Conservation (phyloP, 495 filamentous ascomycete species). For the Aspergillus baeticus region DNA sequence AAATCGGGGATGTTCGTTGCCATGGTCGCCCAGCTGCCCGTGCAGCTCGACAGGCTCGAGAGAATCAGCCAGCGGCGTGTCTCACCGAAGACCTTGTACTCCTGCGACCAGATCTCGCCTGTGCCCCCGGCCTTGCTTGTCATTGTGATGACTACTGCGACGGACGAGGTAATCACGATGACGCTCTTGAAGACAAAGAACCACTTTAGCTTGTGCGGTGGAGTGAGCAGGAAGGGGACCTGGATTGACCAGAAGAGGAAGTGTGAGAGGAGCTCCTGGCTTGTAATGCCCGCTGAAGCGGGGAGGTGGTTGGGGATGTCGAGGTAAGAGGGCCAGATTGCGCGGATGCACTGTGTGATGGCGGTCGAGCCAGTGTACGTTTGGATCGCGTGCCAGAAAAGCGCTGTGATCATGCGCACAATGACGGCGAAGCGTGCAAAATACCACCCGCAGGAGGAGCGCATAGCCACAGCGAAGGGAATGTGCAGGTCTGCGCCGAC, state of each 20-base stretch:
- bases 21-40: conserved; percentile 2
- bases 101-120: conserved; percentile 6
- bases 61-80: conserved; percentile 5
- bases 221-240: conserved; percentile 11
- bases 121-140: neutral
- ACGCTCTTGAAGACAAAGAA: conserved; percentile 7
- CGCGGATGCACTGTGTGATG: conserved; percentile 53
- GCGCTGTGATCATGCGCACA: neutral
- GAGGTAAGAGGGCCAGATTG: conserved; percentile 60
- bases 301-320: conserved; percentile 57
- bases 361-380: conserved; percentile 6
- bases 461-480: conserved; percentile 56
- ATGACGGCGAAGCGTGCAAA: conserved; percentile 1
- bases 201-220: conserved; percentile 2
- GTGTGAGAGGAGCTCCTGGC: conserved; percentile 57
- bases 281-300: conserved; percentile 51
- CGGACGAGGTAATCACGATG: neutral
- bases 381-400: conserved; percentile 8
- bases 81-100: neutral
- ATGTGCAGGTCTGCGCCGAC: conserved; percentile 20
- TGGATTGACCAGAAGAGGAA: conserved; percentile 48
- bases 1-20: conserved; percentile 9
- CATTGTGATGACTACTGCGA: conserved; percentile 1
- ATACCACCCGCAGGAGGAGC: conserved; percentile 30
- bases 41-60: conserved; percentile 3